Evolutionary conservation across 1,284 basidiomycete genomes (phyloP).

Genomic region (Inonotus obliquus): DNA sequence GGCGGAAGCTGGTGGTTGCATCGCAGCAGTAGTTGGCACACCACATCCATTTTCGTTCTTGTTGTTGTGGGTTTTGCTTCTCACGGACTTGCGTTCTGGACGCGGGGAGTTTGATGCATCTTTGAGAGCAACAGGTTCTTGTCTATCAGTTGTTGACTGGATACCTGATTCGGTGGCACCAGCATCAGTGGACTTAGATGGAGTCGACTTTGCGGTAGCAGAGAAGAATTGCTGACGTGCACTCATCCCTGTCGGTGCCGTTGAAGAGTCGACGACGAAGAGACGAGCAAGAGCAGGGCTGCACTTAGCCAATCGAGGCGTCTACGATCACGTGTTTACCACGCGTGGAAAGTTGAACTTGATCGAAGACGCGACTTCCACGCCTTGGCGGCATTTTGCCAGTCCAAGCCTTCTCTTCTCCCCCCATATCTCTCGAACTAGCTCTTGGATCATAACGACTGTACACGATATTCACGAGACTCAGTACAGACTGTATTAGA

Average conservation of each 20-base stretch:
- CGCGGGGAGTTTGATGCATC: conserved; percentile 17
- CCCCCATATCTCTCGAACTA: not conserved
- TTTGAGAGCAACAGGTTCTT: not conserved
- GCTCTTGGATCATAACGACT: conserved; percentile 1
- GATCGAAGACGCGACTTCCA: conserved; percentile 1
- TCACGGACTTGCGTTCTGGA: not conserved
- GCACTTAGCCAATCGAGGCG: not conserved
- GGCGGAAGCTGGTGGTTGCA: not conserved
- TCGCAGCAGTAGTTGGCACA: not conserved
- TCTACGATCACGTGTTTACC: not conserved
- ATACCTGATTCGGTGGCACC: not conserved
- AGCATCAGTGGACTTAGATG: not conserved
- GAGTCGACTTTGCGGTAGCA: not conserved
- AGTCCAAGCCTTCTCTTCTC: not conserved
- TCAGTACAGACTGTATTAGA: not conserved
- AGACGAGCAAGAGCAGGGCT: not conserved
- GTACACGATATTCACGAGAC: conserved; percentile 15
- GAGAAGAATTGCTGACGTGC: conserved; percentile 12
- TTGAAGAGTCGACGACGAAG: not conserved
- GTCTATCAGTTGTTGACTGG: not conserved
- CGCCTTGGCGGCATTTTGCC: not conserved
- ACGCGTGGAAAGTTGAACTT: conserved; percentile 9
- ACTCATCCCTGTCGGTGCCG: conserved; percentile 10
- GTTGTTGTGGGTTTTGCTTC: not conserved
- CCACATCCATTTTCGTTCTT: not conserved